Percentiles rank a stretch among this genome's conserved stretches.
These are phyloP conservation scores for Purpureocillium takamizusanense DNA, from an alignment of 2,329 filamentous ascomycete genomes.

Conservation along the genomic window DNA sequence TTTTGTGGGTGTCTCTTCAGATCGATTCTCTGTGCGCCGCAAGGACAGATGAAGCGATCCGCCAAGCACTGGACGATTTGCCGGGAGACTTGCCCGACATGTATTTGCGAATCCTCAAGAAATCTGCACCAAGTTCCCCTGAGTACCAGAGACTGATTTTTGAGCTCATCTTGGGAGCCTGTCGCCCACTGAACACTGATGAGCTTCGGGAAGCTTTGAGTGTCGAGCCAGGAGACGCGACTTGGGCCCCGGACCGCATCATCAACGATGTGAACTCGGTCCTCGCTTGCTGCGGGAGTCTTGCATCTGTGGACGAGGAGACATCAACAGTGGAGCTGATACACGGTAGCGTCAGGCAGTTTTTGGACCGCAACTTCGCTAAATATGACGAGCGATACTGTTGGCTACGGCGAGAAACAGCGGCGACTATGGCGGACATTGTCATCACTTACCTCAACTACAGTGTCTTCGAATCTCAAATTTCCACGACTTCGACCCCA, in stretches of 20 bases:
- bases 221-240: conserved; percentile 19
- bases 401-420: conserved; percentile 6
- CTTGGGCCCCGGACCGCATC: conserved; percentile 9
- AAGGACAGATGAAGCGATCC: conserved; percentile 25
- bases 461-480: neutral
- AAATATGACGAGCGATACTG: neutral
- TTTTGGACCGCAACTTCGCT: conserved; percentile 13
- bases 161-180: conserved; percentile 17
- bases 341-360: conserved; percentile 26
- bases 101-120: conserved; percentile 19
- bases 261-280: conserved; percentile 15
- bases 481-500: neutral
- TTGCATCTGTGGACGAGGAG: conserved; percentile 25
- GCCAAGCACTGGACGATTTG: conserved; percentile 18
- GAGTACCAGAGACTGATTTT: conserved; percentile 20
- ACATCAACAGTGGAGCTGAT: conserved; percentile 18
- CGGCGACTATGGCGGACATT: conserved; percentile 11
- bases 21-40: conserved; percentile 22
- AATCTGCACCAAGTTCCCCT: conserved; percentile 2
- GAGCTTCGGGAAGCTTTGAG: conserved; percentile 30
- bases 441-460: conserved; percentile 18
- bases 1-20: conserved; percentile 26
- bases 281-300: conserved; percentile 21
- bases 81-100: conserved; percentile 20
- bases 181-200: conserved; percentile 17